Evolutionary conservation across 441 rosid species (phyloP), one percentile per base, ranked within the genome.

Genomic region (Theobroma grandiflorum): DNA sequence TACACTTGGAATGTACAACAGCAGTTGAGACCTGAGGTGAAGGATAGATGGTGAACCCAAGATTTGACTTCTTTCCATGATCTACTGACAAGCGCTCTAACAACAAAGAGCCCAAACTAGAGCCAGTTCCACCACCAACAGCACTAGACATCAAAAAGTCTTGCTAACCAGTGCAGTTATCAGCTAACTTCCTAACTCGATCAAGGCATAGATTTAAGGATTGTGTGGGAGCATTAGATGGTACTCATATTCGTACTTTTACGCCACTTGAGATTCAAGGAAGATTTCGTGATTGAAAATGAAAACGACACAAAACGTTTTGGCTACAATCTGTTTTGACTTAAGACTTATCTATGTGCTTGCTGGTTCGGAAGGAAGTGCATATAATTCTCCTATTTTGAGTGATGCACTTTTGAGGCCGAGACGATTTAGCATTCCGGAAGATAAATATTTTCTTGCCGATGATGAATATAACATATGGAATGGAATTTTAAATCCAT

Each of bases 41-140:
- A 26, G 31, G 31, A 26, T 26, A 26, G 31, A 26, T 26, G 31
- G 31, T 26, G 31, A 26, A 26, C 31, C 31, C 31, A 26, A 26
- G 31, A 0, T 26, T 26, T 26, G 31, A 26, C 31, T 26, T 26
- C 31, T 26, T 26, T 26, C 31, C 31, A 26, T 26, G 31, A 26
- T 26, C 31, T 26, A 26, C 31, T 26, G 31, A 26, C 31, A 26
- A 85, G 55, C 98, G 97, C 49, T 95, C 98, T 12, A 95, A 81
- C 87, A 93, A 79, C 79, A 95, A 69, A 70, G 98, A 95, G 0
- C 98, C 98, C 68, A 95, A 84, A 53, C 98, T 98, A 64, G 97
- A 95, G 64, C 97, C 98, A 81, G 97, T 95, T 35, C 98, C 97
- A 70, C 98, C 98, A 77, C 98, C 97, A 71, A 95, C 98, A 83